phyloP scores from a whole-genome alignment of 164 flowering plant genomes.

The Tetracentron sinense region DNA sequence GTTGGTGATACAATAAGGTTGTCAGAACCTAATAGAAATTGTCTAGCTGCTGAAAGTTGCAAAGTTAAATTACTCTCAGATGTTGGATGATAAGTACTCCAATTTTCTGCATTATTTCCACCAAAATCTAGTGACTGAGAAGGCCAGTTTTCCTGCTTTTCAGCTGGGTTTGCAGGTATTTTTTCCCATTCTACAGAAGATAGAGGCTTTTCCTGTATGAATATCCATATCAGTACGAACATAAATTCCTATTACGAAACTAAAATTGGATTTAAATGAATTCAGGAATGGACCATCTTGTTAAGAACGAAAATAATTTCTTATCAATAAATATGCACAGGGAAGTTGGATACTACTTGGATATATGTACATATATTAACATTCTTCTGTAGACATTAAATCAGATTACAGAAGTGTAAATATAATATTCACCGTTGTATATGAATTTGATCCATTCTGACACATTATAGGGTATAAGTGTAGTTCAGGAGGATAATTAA shows the following conservation, averaged over 20 bases:
- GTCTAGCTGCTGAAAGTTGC: conserved; percentile 18
- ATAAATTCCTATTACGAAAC: not conserved
- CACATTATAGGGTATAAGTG: not conserved
- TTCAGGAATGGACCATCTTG: not conserved
- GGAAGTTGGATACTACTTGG: not conserved
- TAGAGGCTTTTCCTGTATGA: conserved; percentile 31
- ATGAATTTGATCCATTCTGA: not conserved
- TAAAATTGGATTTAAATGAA: not conserved
- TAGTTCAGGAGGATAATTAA: not conserved
- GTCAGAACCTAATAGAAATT: conserved; percentile 24
- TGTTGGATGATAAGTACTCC: conserved; percentile 12
- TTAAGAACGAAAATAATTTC: not conserved
- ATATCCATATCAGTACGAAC: not conserved
- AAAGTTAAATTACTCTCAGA: conserved; percentile 12
- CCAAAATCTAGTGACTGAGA: conserved; percentile 22
- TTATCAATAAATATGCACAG: not conserved
- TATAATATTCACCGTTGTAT: not conserved
- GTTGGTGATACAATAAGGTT: conserved; percentile 32
- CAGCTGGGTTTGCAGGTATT: conserved; percentile 12
- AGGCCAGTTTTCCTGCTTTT: conserved; percentile 19
- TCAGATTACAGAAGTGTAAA: too few species aligned
- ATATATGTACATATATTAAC: too few species aligned
- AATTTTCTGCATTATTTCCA: conserved; percentile 17
- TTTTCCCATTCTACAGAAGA: conserved; percentile 13
- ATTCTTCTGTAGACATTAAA: too few species aligned